phyloP scores from a whole-genome alignment of 176 grass and related monocot genomes.

The Musa beccarii region DNA sequence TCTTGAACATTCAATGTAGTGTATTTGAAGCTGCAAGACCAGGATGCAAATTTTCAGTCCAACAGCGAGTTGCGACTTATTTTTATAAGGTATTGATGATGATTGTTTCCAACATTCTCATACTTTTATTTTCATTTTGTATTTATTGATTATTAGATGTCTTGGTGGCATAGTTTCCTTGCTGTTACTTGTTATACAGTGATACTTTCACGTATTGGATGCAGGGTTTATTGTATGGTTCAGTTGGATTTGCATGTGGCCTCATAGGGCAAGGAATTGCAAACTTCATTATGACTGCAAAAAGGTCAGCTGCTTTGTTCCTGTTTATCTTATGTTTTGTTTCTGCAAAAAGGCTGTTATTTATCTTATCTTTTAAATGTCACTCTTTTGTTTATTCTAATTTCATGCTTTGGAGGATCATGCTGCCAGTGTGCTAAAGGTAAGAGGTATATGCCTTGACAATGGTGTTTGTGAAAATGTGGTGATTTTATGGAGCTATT shows the following conservation, averaged over 20 bases:
- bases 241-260: constrained; percentile 80
- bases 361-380: no score
- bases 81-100: constrained; percentile 67
- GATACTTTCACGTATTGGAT: neutral
- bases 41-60: constrained; percentile 70
- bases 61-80: constrained; percentile 76
- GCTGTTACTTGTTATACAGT: neutral
- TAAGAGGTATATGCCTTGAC: no score
- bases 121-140: neutral
- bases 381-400: no score
- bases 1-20: constrained; percentile 29
- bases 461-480: no score
- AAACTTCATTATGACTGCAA: constrained; percentile 97
- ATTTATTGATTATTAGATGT: neutral
- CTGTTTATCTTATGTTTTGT: neutral
- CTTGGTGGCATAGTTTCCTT: neutral
- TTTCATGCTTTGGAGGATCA: no score
- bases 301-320: constrained; percentile 31
- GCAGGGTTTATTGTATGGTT: constrained; percentile 76
- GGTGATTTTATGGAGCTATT: no score
- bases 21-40: constrained; percentile 97
- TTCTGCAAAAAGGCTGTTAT: no score
- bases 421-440: no score
- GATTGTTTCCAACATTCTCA: neutral
- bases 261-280: constrained; percentile 92